A percentile compares a stretch with the other conserved stretches of the same genome.
Evolutionary conservation across 1,139 yeast genomes (phyloP).

Genomic region (Pichia sp.): DNA sequence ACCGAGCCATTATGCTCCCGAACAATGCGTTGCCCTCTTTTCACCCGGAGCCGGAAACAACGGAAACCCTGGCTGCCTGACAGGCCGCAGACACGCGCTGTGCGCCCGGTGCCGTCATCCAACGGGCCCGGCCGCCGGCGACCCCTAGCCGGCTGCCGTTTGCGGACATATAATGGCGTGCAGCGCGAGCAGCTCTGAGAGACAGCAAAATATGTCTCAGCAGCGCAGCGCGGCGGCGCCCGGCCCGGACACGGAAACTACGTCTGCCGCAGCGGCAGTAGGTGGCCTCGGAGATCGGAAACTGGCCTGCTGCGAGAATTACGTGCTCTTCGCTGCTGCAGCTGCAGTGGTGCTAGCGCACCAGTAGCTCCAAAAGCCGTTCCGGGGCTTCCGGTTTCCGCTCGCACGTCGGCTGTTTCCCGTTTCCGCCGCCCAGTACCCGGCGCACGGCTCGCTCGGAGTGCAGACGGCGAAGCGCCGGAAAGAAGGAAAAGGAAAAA

Average conservation of each 20-base stretch:
- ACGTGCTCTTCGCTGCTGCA: background rate
- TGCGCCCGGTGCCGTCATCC: background rate
- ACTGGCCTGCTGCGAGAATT: too few species aligned
- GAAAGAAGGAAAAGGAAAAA: background rate
- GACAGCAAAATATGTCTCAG: too few species aligned
- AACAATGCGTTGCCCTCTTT: background rate
- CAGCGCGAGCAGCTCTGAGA: background rate
- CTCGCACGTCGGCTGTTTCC: constrained; percentile 2
- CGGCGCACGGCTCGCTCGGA: background rate
- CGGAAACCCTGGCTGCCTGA: background rate
- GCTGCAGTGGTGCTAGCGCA: background rate
- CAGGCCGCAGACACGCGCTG: background rate
- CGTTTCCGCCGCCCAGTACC: background rate
- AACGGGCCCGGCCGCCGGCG: background rate
- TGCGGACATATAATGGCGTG: background rate
- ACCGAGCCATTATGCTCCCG: background rate
- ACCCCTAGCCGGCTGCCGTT: background rate
- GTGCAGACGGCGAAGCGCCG: background rate
- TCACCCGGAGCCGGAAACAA: constrained; percentile 1
- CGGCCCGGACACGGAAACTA: too few species aligned
- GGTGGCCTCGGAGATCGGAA: too few species aligned
- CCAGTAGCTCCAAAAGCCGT: background rate
- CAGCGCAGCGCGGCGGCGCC: too few species aligned
- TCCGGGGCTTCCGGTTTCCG: constrained; percentile 6
- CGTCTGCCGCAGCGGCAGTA: too few species aligned